Base-by-base conservation (phyloP, 179 eudicot species). In the Beta lomatogona region DNA sequence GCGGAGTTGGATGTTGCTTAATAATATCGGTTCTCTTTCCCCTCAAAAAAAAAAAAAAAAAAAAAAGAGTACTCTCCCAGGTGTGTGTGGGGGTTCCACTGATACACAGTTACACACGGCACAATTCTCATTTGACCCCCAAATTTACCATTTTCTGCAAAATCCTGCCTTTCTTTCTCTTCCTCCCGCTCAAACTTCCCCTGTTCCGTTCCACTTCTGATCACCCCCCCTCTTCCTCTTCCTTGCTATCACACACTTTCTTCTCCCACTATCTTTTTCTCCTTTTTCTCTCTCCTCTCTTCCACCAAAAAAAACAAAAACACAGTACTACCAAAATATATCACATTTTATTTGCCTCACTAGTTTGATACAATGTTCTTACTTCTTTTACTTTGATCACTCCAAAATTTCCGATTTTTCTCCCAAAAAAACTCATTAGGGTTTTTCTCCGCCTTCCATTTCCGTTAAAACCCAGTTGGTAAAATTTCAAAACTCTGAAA, bases 151-250 rank as follows among this genome's bases (percentile, higher is more conserved):
- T 73, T 52, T 22, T 12, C 77, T 12, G 77, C 76, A 54, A 73
- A 14, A 73, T 10, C 5, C 0, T 36, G 41, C 6, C 50, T 21
- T 28, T 71, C 57, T 46, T 21, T 6, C 46, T 12, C 31, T 14
- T 12, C 1, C 69, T 58, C 82, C 76, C 72, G 79, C 82, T 79
- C 15, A 45, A 73, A 73, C 19, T 9, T 41, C 52, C 75, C 16
- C 82, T 73, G 82, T 71, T 71, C 50, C 76, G 5, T 77, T 71
- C 79, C 82, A 58, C 48, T 83, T 73, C 79, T 70, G 79, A 73
- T 79, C 85, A 65, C 50, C 61, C 73, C 15, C 9, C 1, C 63
- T 3, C 54, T 0, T 41, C 12, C 44, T 16, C 16, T 12, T 58
- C 13, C 52, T 57, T 9, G 0, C 54, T 7, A 12, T 25, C 59